Evolutionary conservation across 225 moss, liverwort and hornwort genomes (phyloP).

Genomic region (Takakia lepidozioides): DNA sequence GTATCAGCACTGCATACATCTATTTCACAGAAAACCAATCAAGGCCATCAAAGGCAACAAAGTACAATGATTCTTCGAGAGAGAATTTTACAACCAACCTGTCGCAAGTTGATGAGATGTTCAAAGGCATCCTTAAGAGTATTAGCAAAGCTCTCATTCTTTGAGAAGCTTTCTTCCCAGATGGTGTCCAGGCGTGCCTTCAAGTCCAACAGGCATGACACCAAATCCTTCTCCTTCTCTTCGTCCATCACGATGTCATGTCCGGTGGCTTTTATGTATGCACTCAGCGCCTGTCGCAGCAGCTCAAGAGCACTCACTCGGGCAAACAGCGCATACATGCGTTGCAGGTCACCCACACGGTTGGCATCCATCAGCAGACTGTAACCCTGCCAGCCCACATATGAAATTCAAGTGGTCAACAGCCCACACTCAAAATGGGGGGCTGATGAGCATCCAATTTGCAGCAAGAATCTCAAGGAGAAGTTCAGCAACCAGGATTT

Average conservation of each 20-base stretch:
- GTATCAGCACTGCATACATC: too few species aligned
- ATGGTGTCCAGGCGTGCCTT: constrained; percentile 91
- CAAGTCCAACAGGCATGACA: constrained; percentile 79
- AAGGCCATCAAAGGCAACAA: too few species aligned
- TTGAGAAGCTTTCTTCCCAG: constrained; percentile 95
- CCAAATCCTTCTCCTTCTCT: constrained; percentile 99
- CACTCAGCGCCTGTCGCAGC: constrained; percentile 65
- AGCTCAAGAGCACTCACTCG: constrained; percentile 80
- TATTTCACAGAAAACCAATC: too few species aligned
- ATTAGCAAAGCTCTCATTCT: constrained; percentile 87
- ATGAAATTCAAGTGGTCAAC: too few species aligned
- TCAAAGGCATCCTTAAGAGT: constrained; percentile 97
- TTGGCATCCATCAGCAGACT: constrained; percentile 97
- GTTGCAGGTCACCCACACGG: constrained; percentile 78
- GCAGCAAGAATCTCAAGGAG: too few species aligned
- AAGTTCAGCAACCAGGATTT: too few species aligned
- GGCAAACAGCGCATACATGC: constrained; percentile 82
- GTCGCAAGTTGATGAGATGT: constrained; percentile 94
- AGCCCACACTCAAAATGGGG: too few species aligned
- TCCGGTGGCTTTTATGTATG: constrained; percentile 87
- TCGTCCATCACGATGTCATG: constrained; percentile 94
- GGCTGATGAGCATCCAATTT: too few species aligned
- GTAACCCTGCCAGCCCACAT: constrained; percentile 90
- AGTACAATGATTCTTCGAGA: too few species aligned
- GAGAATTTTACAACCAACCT: too few species aligned